A percentile compares a stretch with the other conserved stretches of the same genome.
phyloP scores from a whole-genome alignment of 108 stramenopile species.

The Conticribra guillardii region DNA sequence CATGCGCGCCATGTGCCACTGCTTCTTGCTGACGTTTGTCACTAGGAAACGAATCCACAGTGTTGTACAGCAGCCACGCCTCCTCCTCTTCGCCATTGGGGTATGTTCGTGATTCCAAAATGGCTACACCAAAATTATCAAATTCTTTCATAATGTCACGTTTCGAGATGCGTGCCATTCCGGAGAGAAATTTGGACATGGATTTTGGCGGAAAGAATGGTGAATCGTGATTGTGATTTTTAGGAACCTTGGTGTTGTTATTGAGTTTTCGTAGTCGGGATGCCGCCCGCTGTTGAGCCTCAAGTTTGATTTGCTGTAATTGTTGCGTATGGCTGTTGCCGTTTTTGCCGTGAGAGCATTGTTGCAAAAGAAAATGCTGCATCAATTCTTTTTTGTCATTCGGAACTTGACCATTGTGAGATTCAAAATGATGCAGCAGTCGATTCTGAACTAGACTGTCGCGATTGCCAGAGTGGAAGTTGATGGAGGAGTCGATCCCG shows the following conservation, averaged over 20 bases:
- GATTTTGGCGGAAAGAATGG: neutral
- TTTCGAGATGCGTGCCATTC: slow-evolving; percentile 5
- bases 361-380: too few species aligned
- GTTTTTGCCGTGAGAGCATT: too few species aligned
- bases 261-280: too few species aligned
- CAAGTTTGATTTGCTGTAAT: neutral
- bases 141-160: slow-evolving; percentile 7
- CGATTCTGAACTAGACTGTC: too few species aligned
- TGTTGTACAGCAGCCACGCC: neutral
- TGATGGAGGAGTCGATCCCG: too few species aligned
- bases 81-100: neutral
- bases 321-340: too few species aligned
- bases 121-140: slow-evolving; percentile 14
- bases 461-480: too few species aligned
- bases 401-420: too few species aligned
- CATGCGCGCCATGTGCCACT: neutral
- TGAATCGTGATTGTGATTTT: too few species aligned
- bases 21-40: neutral
- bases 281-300: neutral
- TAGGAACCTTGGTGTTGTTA: too few species aligned
- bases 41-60: neutral
- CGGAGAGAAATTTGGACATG: slow-evolving; percentile 2
- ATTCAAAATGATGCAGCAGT: too few species aligned
- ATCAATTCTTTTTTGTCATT: too few species aligned
- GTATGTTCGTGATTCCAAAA: neutral